Base-by-base conservation (phyloP, 2,329 filamentous ascomycete species). In the Botryosphaeria dothidea region DNA sequence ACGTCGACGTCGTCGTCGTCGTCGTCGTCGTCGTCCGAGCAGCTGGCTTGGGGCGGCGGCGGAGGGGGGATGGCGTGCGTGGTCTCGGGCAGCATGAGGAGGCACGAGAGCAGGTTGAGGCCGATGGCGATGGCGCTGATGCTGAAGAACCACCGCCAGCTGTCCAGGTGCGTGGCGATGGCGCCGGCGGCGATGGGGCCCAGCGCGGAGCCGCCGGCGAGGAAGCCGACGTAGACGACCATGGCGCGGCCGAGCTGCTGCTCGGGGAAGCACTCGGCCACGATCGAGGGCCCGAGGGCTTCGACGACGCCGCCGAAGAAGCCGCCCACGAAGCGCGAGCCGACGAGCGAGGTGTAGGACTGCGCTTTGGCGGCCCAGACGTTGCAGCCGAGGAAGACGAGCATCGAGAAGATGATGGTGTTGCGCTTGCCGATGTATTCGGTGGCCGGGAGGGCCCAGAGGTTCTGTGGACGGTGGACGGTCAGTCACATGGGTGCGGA, bases 371-470 rank as follows among this genome's bases (percentile, higher is more conserved):
- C 49, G 1, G 49, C 49, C 49, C 49, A 52, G 27, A 34, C 2
- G 29, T 52, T 52, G 29, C 27, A 31, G 29, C 4, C 15, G 15
- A 52, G 27, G n/a, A 52, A 34, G 17, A 31, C 4, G 27, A 31
- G 27, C 49, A 52, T 52, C 8, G 27, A 31, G 0, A 52, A 1
- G 7, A 19, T n/a, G 2, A 34, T 52, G 3, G 27, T 52, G 49
- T 52, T 31, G 27, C 49, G 49, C 49, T 52, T 52, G 49, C 49
- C 49, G n/a, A 52, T 21, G 49, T 52, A 52, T n/a, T 52, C 49
- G n/a, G 49, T 17, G 15, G 27, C 27, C 3, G 49, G 27, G 3
- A 52, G 49, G 7, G 49, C 49, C 27, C 21, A 34, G 29, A 52
- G 49, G 27, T 52, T 52, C 49, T 52, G 27, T 4, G 2, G 17